Base-by-base conservation (phyloP, 140 eudicot species). In the Anethum foeniculum region DNA sequence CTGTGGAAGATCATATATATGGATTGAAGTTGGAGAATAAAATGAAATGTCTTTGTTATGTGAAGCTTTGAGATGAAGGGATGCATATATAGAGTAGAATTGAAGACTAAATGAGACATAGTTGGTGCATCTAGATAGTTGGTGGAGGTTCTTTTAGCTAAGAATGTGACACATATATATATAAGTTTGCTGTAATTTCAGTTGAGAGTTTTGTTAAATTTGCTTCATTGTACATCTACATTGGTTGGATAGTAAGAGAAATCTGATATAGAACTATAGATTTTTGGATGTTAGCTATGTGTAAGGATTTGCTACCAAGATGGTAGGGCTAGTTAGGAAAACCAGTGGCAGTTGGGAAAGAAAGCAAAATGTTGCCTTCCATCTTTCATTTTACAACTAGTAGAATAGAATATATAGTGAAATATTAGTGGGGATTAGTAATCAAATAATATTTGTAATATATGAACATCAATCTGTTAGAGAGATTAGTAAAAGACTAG, bases 61-160 rank as follows among this genome's bases (percentile, higher is more conserved):
- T 25, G 28, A 83, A 52, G 75, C 86, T 79, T 81, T 38, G 80
- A 34, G 80, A 60, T 62, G 51, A 84, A 81, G 83, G 72, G 78
- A 83, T 81, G 79, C 8, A 18, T 65, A 75, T 10, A 25, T 52
- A 9, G 60, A 41, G 43, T 60, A 21, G 32, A 71, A 84, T 80
- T 71, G 60, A 84, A 62, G 89, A 83, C 81, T 27, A 54, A 43
- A 39, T 28, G 81, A 62, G 67, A 34, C 21, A 52, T 16, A 74
- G 82, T 38, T 86, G 87, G 85, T 81, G 47, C 77, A 80, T 77
- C 85, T 39, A 71, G 75, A 78, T 36, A 80, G 77, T 86, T 80
- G 87, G 89, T 86, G 51, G 38, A 73, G 51, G 6, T 77, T 76
- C 30, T 15, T 39, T 10, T 36, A 79, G 60, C 19, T 32, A 15